Evolutionary conservation across 2,329 filamentous ascomycete species (phyloP).

Genomic region (Cladosporium sphaerospermum): DNA sequence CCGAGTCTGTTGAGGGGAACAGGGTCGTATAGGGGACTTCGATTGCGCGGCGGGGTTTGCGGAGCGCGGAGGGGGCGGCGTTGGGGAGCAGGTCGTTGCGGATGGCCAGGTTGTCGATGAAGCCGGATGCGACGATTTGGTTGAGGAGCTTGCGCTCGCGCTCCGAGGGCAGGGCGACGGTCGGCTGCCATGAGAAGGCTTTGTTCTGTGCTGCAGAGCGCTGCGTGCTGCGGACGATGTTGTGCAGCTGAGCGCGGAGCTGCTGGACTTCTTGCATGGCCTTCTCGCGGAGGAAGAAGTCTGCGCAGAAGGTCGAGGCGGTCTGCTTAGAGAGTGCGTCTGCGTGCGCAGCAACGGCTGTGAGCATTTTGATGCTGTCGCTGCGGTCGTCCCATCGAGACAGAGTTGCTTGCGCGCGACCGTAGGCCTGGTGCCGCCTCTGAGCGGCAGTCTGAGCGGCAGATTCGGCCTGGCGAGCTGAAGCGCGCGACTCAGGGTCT

Average conservation of each 20-base stretch:
- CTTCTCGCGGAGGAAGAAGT: slow-evolving; percentile 82
- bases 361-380: slow-evolving; percentile 85
- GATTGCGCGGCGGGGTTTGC: slow-evolving; percentile 76
- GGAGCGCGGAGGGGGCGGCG: slow-evolving; percentile 55
- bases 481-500: slow-evolving; percentile 6
- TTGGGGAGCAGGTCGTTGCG: slow-evolving; percentile 67
- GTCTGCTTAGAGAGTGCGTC: slow-evolving; percentile 51
- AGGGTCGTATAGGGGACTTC: slow-evolving; percentile 89
- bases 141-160: slow-evolving; percentile 71
- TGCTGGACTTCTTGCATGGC: slow-evolving; percentile 79
- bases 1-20: slow-evolving; percentile 51
- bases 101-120: slow-evolving; percentile 90
- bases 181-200: slow-evolving; percentile 25
- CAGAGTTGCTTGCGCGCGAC: slow-evolving; percentile 70
- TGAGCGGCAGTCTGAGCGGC: slow-evolving; percentile 52
- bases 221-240: slow-evolving; percentile 56
- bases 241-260: slow-evolving; percentile 74
- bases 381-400: slow-evolving; percentile 73
- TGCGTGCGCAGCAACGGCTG: slow-evolving; percentile 80
- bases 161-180: slow-evolving; percentile 53
- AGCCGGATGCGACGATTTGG: slow-evolving; percentile 85
- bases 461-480: slow-evolving; percentile 1
- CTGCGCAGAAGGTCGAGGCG: slow-evolving; percentile 59
- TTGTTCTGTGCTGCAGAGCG: slow-evolving; percentile 5
- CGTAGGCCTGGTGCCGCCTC: slow-evolving; percentile 57